Base-by-base conservation (phyloP, 2,329 filamentous ascomycete species). In the Diplodia sapinea region DNA sequence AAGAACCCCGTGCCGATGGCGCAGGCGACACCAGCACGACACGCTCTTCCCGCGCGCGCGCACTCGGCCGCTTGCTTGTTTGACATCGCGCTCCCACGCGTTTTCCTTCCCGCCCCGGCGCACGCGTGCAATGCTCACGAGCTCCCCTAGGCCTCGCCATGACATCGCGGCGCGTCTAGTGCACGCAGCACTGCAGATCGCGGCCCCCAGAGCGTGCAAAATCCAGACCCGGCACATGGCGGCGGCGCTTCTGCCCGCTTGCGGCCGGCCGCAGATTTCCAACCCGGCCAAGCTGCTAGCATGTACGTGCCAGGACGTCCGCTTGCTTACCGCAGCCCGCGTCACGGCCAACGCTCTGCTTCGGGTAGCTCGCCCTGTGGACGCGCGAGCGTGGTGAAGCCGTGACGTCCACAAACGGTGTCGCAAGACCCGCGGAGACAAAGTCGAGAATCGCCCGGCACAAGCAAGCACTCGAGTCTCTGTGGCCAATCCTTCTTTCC, bases 1-100 rank as follows among this genome's bases (percentile, higher is more conserved):
- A 63, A 63, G 59, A 63, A 63, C n/a, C 43, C 47, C 61, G 61
- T 52, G 61, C 49, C 47, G 31, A 54, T 64, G 61, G 47, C 61
- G 49, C 47, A 56, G 17, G 11, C 36, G 36, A 59, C 31, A 38
- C 40, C 57, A 43, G 12, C 26, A 33, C n/a, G 17, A 50, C 57
- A 61, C 55, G 55, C 40, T 26, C 61, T 20, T n/a, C 13, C 26
- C 40, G 26, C 26, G 40, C 15, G 26, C 26, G 20, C n/a, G 59
- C 43, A 26, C 26, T 15, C 59, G 20, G 26, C 31, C 7, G 26
- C 43, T 31, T 11, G 43, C 43, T 29, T 29, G 31, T 43, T 20
- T 51, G 38, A 43, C 17, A 20, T 12, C 20, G 20, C 51, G 23
- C 23, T 50, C 26, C 33, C n/a, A 20, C 61, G 47, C 47, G 49